Conservation (phyloP, 768 basidiomycete species). For the Leccinum broughii region DNA sequence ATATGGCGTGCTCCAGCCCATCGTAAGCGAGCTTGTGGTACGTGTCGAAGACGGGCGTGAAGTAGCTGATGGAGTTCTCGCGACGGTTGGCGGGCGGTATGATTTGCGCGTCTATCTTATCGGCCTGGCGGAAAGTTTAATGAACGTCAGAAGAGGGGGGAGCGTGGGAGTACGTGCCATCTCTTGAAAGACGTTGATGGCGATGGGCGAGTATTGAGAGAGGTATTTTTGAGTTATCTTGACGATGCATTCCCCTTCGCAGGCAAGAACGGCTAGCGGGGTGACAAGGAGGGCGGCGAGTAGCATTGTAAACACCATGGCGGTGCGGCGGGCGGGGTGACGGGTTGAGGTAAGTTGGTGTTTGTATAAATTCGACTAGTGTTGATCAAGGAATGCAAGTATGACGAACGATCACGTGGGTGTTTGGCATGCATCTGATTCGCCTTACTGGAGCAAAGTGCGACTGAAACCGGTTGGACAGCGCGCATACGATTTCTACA, state of each 20-base stretch:
- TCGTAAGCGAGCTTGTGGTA: conserved; percentile 48
- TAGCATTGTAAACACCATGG: conserved; percentile 24
- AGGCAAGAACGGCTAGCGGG: conserved; percentile 49
- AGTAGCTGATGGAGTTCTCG: conserved; percentile 33
- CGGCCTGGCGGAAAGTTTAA: conserved; percentile 30
- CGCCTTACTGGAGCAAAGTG: background rate
- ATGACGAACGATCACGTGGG: conserved; percentile 22
- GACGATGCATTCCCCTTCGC: conserved; percentile 70
- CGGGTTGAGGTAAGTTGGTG: background rate
- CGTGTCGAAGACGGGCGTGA: conserved; percentile 47
- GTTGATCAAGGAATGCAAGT: conserved; percentile 1
- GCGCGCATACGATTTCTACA: background rate
- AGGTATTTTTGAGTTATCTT: conserved; percentile 58
- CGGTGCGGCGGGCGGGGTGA: conserved; percentile 11
- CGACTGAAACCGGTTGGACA: background rate
- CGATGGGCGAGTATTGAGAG: conserved; percentile 46
- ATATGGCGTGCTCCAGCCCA: conserved; percentile 56
- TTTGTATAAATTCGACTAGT: background rate
- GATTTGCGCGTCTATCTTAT: conserved; percentile 35
- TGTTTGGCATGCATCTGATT: conserved; percentile 10
- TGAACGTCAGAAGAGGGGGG: background rate
- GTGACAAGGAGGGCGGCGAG: conserved; percentile 28
- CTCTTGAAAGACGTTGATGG: conserved; percentile 39
- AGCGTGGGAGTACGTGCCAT: conserved; percentile 41
- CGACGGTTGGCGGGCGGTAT: conserved; percentile 30